phyloP scores from a whole-genome alignment of 2,329 filamentous ascomycete genomes.

The Cytospora piceicola region DNA sequence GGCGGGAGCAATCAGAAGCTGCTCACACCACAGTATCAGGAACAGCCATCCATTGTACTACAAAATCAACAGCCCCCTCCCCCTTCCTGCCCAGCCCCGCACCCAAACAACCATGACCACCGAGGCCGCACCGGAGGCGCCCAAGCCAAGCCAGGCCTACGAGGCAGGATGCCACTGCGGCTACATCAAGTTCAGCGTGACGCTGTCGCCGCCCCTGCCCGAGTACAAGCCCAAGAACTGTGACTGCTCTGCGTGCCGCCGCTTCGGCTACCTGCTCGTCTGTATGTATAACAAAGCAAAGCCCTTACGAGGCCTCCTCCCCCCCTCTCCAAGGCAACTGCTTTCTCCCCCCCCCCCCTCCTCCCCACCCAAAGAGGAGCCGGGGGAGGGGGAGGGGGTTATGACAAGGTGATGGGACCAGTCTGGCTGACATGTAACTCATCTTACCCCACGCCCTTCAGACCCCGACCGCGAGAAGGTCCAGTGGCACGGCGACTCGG shows the following conservation, averaged over 20 bases:
- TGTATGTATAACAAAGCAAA: conserved; percentile 40
- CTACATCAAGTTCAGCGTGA: conserved; percentile 51
- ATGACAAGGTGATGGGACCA: not conserved
- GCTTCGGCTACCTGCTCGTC: conserved; percentile 56
- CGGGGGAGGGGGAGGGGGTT: too few species aligned
- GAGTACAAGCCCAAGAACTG: conserved; percentile 52
- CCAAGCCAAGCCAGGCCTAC: conserved; percentile 45
- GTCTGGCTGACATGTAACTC: not conserved
- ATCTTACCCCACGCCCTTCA: conserved; percentile 30
- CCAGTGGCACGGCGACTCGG: conserved; percentile 48
- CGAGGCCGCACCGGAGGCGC: conserved; percentile 3
- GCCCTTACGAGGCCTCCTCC: conserved; percentile 10
- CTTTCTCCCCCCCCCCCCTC: too few species aligned
- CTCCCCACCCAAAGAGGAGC: not conserved
- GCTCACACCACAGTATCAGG: too few species aligned
- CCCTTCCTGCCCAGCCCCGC: too few species aligned
- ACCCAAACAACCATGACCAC: conserved; percentile 22
- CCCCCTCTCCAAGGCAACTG: too few species aligned
- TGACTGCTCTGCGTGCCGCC: conserved; percentile 57
- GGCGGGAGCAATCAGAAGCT: too few species aligned
- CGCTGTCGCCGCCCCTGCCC: conserved; percentile 52
- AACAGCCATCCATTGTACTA: too few species aligned
- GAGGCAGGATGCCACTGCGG: conserved; percentile 58
- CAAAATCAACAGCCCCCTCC: not conserved
- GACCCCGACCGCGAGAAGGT: conserved; percentile 47